Evolutionary conservation across 2,329 filamentous ascomycete species (phyloP), one percentile per base, ranked within the genome.

Genomic region (Alternaria brassicae): DNA sequence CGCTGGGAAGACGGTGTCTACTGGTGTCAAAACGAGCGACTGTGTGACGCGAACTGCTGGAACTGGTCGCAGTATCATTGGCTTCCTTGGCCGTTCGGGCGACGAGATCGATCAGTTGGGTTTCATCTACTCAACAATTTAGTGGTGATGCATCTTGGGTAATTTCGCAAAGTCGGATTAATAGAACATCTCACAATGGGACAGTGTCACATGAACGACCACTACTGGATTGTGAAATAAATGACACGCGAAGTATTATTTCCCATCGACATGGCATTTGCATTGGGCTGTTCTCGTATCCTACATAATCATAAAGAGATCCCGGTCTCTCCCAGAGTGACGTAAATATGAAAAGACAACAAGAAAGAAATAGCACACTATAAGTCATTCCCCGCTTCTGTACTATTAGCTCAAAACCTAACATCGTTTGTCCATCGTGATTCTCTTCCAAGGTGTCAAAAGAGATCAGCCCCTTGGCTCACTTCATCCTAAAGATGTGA

Each of bases 101-200:
- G 83, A 85, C 57, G 84, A 87, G 74, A 67, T 88, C 42, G 85
- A 88, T 70, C 81, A 83, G 70, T 67, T 88, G 36, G 85, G 75
- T 0, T 71, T 80, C 40, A 58, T 74, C 6, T 74, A 65, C 58
- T 61, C 57, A n/a, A 70, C 66, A 25, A 27, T 36, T 39, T 54
- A 25, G 28, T n/a, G 21, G 13, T 32, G 13, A 12, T 21, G 10
- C 37, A 19, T 48, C 21, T n/a, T 6, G 4, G 12, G 30, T 25
- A 15, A 19, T 2, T 27, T n/a, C 19, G 3, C 8, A n/a, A 17
- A 23, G 34, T 25, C 13, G 17, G 13, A 23, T 25, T 1, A n/a
- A 36, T 25, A 15, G 8, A 36, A 23, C 3, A 6, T 25, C 4
- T 36, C 27, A 34, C n/a, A 4, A 30, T 19, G 6, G 5, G n/a